Percentiles rank a stretch among this genome's conserved stretches.
Evolutionary conservation across 805 yeast species (phyloP).

Genomic region (Metschnikowia sp.): DNA sequence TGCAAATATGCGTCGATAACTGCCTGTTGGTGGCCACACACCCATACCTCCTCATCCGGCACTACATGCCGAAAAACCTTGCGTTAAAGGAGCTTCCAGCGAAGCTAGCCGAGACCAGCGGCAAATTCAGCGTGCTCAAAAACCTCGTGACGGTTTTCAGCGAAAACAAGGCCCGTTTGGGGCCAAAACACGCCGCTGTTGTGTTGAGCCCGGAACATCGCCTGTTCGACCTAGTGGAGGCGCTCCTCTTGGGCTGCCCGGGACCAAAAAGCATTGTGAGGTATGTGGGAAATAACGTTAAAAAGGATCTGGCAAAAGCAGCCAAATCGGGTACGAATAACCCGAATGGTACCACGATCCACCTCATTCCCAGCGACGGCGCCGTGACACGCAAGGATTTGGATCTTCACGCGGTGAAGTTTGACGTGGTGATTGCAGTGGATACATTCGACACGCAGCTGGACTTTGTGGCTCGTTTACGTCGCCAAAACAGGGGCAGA

Average conservation of each 20-base stretch:
- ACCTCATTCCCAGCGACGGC: constrained; percentile 42
- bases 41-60: constrained; percentile 81
- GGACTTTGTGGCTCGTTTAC: constrained; percentile 26
- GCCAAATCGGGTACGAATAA: constrained; percentile 16
- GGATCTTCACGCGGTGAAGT: constrained; percentile 25
- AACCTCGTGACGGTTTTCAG: constrained; percentile 59
- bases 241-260: constrained; percentile 57
- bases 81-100: constrained; percentile 67
- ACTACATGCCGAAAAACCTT: constrained; percentile 78
- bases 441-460: constrained; percentile 53
- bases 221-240: constrained; percentile 70
- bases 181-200: constrained; percentile 56
- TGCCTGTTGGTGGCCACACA: constrained; percentile 81
- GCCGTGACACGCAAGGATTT: constrained; percentile 23
- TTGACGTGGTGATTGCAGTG: constrained; percentile 61
- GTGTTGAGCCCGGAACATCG: constrained; percentile 63
- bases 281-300: constrained; percentile 60
- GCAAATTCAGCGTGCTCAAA: constrained; percentile 72
- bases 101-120: constrained; percentile 73
- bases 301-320: constrained; percentile 37
- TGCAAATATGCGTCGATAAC: constrained; percentile 71
- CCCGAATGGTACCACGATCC: constrained; percentile 24
- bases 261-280: constrained; percentile 49
- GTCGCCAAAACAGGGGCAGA: constrained; percentile 28
- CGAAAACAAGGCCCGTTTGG: constrained; percentile 23